phyloP scores from a whole-genome alignment of 768 basidiomycete species.

The Cantharellus anzutake region DNA sequence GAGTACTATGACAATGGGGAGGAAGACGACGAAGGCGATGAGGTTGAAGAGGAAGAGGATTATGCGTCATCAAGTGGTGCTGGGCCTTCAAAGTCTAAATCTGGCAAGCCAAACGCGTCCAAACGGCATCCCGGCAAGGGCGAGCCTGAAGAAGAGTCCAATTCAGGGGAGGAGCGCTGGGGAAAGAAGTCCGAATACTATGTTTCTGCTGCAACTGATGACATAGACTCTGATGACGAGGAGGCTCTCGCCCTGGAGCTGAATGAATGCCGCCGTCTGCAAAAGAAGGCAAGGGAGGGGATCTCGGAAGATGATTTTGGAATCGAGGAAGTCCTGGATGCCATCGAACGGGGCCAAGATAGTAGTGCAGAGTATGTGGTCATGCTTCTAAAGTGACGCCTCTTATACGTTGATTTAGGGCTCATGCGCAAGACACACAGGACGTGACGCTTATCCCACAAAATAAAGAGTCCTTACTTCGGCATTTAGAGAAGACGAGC shows the following conservation, averaged over 20 bases:
- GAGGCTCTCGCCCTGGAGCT: slow-evolving; percentile 79
- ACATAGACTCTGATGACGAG: slow-evolving; percentile 59
- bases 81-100: slow-evolving; percentile 13
- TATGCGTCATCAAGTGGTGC: slow-evolving; percentile 13
- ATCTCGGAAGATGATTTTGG: slow-evolving; percentile 75
- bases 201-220: slow-evolving; percentile 65
- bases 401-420: not conserved
- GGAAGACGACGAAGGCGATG: slow-evolving; percentile 28
- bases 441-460: slow-evolving; percentile 7
- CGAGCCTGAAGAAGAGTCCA: slow-evolving; percentile 12
- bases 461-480: slow-evolving; percentile 32
- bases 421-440: not conserved
- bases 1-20: slow-evolving; percentile 18
- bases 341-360: slow-evolving; percentile 15
- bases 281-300: slow-evolving; percentile 49
- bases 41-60: slow-evolving; percentile 17
- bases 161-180: slow-evolving; percentile 51
- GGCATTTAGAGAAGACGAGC: slow-evolving; percentile 51
- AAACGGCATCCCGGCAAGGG: slow-evolving; percentile 7
- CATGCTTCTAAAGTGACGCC: slow-evolving; percentile 5
- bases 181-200: slow-evolving; percentile 62
- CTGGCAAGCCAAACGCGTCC: slow-evolving; percentile 13
- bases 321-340: slow-evolving; percentile 30
- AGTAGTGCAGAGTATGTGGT: slow-evolving; percentile 11
- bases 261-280: slow-evolving; percentile 65